These are phyloP conservation scores for Grosmannia serpens DNA, from an alignment of 2,329 filamentous ascomycete genomes.

Conservation along the genomic window DNA sequence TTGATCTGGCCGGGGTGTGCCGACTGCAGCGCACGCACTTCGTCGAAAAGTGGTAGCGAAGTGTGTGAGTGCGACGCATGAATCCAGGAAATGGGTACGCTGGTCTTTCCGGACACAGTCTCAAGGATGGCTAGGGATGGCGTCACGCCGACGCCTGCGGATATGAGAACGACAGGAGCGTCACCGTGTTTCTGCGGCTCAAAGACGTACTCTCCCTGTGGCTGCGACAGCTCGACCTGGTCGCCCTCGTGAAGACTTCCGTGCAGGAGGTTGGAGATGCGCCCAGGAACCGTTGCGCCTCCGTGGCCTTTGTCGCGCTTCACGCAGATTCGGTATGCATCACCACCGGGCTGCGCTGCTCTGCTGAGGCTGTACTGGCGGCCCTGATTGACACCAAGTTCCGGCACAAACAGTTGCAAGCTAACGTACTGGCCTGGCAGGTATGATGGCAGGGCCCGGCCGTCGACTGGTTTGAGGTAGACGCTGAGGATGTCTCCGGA, in stretches of 20 bases:
- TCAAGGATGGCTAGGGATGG: constrained; percentile 56
- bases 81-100: constrained; percentile 48
- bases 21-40: constrained; percentile 31
- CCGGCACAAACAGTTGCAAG: constrained; percentile 48
- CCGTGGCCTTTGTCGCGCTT: constrained; percentile 45
- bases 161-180: constrained; percentile 51
- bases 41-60: constrained; percentile 42
- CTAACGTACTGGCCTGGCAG: constrained; percentile 65
- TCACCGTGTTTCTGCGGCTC: constrained; percentile 31
- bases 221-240: constrained; percentile 42
- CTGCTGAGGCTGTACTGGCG: constrained; percentile 68
- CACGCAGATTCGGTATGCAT: constrained; percentile 61
- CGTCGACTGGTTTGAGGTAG: constrained; percentile 56
- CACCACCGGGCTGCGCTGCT: constrained; percentile 31
- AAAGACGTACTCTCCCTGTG: constrained; percentile 51
- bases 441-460: constrained; percentile 43
- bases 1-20: constrained; percentile 33
- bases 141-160: constrained; percentile 57
- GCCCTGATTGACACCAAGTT: constrained; percentile 53
- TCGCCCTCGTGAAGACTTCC: constrained; percentile 35
- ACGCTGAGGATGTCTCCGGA: constrained; percentile 54
- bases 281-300: constrained; percentile 27
- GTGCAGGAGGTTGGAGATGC: constrained; percentile 44
- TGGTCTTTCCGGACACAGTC: constrained; percentile 23
- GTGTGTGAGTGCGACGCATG: constrained; percentile 44